Evolutionary conservation across 768 basidiomycete genomes (phyloP).

Genomic region (Sistotremastrum niveocremeum): DNA sequence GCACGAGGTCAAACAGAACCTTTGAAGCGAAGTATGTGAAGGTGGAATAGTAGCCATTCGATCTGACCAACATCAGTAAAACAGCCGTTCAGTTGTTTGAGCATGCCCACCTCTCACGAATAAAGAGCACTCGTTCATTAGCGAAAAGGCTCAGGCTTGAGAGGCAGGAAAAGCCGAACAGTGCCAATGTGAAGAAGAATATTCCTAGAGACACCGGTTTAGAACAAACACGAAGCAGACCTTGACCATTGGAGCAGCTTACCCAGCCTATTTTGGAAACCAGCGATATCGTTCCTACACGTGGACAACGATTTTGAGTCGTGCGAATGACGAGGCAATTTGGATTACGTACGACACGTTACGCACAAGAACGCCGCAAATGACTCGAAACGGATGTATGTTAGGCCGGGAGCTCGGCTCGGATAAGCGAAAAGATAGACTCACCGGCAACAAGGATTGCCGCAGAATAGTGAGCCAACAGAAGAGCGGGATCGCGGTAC

Average conservation of each 20-base stretch:
- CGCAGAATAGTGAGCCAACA: slow-evolving; percentile 82
- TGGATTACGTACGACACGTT: slow-evolving; percentile 52
- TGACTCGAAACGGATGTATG: slow-evolving; percentile 30
- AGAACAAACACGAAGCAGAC: background rate
- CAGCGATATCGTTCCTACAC: slow-evolving; percentile 76
- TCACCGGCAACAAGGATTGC: slow-evolving; percentile 73
- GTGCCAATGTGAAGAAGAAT: slow-evolving; percentile 94
- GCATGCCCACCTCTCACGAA: slow-evolving; percentile 75
- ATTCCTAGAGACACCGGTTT: slow-evolving; percentile 36
- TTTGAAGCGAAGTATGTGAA: slow-evolving; percentile 96
- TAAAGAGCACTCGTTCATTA: slow-evolving; percentile 90
- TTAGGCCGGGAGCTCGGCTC: background rate
- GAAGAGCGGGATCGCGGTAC: slow-evolving; percentile 84
- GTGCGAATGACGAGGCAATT: background rate
- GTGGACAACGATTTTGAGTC: background rate
- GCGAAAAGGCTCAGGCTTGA: slow-evolving; percentile 91
- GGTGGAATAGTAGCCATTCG: slow-evolving; percentile 96
- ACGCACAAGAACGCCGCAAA: slow-evolving; percentile 90
- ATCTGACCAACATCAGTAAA: slow-evolving; percentile 28
- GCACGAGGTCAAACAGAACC: slow-evolving; percentile 94
- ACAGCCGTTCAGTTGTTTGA: background rate
- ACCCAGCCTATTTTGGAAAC: slow-evolving; percentile 93
- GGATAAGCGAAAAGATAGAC: slow-evolving; percentile 15
- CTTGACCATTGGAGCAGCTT: slow-evolving; percentile 4
- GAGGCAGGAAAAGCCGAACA: slow-evolving; percentile 94